Percentiles rank a stretch among this genome's conserved stretches.
Conservation (phyloP, 139 green algal genomes). For the Micractinium sp. region DNA sequence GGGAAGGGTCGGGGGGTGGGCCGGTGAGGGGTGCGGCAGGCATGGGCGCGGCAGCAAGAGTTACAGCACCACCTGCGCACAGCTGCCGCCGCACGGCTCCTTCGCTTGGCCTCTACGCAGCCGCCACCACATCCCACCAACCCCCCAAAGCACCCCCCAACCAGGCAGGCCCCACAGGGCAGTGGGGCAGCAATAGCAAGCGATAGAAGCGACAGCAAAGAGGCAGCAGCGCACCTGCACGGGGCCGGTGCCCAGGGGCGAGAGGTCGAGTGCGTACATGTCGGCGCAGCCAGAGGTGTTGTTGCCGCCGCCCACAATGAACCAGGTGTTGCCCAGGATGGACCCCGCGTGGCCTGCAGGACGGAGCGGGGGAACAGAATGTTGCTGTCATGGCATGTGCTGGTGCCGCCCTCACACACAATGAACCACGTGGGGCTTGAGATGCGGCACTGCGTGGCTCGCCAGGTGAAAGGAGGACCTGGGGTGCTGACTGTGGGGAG, state of each 20-base stretch:
- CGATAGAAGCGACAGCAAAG: neutral
- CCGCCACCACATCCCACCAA: too few species aligned
- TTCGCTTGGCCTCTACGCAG: too few species aligned
- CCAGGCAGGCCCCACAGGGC: too few species aligned
- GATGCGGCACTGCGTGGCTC: too few species aligned
- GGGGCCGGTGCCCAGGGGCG: constrained; percentile 14
- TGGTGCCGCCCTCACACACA: too few species aligned
- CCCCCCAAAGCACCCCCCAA: too few species aligned
- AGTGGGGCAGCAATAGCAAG: neutral
- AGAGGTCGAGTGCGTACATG: constrained; percentile 84
- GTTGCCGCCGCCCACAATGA: constrained; percentile 93
- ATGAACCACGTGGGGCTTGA: too few species aligned
- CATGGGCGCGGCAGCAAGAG: neutral
- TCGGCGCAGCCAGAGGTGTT: constrained; percentile 88
- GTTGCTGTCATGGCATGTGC: too few species aligned
- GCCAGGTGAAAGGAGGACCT: too few species aligned
- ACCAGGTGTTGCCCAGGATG: constrained; percentile 79
- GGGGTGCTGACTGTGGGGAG: too few species aligned
- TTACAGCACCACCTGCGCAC: too few species aligned
- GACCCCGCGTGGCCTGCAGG: constrained; percentile 67
- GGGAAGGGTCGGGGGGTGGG: neutral
- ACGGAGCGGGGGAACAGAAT: neutral
- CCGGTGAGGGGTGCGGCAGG: neutral
- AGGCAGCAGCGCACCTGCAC: neutral
- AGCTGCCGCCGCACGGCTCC: neutral